Conservation (phyloP, 2,329 filamentous ascomycete species). For the Pseudogymnoascus sp. region DNA sequence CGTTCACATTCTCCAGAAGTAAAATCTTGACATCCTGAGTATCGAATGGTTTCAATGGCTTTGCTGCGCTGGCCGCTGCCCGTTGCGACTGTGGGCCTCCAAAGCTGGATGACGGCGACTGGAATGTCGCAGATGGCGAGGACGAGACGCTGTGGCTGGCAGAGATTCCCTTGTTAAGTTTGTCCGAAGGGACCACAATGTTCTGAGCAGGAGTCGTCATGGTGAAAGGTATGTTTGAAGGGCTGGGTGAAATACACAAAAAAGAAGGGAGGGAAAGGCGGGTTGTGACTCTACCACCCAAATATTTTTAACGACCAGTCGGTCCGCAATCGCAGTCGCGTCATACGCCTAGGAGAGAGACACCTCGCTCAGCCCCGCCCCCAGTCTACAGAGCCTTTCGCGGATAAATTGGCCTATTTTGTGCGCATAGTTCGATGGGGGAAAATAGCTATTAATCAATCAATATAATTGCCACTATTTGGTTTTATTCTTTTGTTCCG, state of each 20-base stretch:
- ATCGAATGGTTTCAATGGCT: constrained; percentile 90
- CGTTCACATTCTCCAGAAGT: constrained; percentile 90
- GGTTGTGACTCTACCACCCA: constrained; percentile 7
- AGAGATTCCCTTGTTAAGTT: constrained; percentile 37
- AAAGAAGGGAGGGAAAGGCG: neutral
- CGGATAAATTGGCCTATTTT: neutral
- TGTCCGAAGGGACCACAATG: constrained; percentile 33
- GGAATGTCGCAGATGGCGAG: constrained; percentile 67
- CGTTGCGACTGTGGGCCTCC: constrained; percentile 36
- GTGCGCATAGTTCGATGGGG: neutral
- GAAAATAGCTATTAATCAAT: neutral
- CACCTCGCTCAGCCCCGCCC: constrained; percentile 3
- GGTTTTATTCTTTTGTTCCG: neutral
- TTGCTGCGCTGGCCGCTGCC: constrained; percentile 41
- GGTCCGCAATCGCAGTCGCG: constrained; percentile 2
- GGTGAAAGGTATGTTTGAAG: constrained; percentile 3
- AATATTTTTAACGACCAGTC: constrained; percentile 1
- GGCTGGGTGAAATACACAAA: neutral
- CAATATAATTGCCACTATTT: neutral
- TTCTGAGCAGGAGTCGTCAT: constrained; percentile 35
- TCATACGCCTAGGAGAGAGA: neutral
- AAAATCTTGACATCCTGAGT: constrained; percentile 95
- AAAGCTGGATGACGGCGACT: constrained; percentile 62
- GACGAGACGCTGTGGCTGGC: constrained; percentile 60
- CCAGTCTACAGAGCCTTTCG: neutral